Evolutionary conservation across 768 basidiomycete species (phyloP).

Genomic region (Pisolithus microcarpus): DNA sequence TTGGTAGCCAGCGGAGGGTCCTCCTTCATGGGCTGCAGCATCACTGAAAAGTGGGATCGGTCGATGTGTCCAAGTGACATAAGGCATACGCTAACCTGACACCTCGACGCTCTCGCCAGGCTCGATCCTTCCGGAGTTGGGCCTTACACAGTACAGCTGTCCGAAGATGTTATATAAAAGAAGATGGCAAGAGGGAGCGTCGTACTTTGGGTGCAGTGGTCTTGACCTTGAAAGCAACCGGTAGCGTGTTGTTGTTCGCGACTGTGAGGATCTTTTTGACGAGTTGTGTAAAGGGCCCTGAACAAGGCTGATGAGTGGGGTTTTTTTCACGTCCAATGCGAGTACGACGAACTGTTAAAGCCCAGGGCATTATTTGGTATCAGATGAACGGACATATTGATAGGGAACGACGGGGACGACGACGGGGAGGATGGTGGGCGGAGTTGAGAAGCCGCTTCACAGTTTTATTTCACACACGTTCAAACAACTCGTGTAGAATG

Average conservation of each 20-base stretch:
- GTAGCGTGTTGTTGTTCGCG: constrained; percentile 78
- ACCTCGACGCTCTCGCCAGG: constrained; percentile 94
- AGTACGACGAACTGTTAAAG: constrained; percentile 61
- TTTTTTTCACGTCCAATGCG: constrained; percentile 25
- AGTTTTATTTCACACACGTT: constrained; percentile 30
- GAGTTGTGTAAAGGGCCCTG: constrained; percentile 88
- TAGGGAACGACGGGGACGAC: constrained; percentile 23
- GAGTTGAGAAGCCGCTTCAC: constrained; percentile 22
- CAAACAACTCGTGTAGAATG: constrained; percentile 26
- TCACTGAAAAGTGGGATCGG: constrained; percentile 47
- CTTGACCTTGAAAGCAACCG: constrained; percentile 99
- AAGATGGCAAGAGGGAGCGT: not conserved
- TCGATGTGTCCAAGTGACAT: constrained; percentile 5
- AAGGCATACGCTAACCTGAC: constrained; percentile 53
- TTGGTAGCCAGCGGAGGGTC: constrained; percentile 85
- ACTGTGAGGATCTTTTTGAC: constrained; percentile 83
- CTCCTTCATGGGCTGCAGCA: constrained; percentile 93
- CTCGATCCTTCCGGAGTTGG: constrained; percentile 96
- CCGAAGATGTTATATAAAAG: constrained; percentile 6
- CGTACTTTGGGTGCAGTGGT: constrained; percentile 94
- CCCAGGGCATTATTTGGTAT: constrained; percentile 69
- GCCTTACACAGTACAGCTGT: constrained; percentile 93
- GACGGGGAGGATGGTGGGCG: constrained; percentile 23
- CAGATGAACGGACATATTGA: constrained; percentile 78
- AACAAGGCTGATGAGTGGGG: constrained; percentile 3